Percentiles rank a stretch among this genome's conserved stretches.
Conservation (phyloP, 768 basidiomycete species). For the Agaricus subrufescens region DNA sequence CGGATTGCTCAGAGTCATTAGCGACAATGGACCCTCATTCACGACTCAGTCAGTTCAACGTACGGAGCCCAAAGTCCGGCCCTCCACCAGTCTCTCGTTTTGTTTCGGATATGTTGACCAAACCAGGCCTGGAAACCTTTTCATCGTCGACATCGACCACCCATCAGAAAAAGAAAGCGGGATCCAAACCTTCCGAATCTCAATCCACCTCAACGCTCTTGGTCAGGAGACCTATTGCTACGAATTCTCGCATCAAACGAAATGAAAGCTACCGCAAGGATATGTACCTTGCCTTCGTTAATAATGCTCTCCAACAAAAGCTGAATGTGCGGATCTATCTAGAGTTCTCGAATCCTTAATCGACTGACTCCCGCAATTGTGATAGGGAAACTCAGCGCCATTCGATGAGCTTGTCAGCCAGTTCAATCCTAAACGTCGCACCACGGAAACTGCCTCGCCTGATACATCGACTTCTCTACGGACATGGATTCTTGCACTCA, state of each 20-base stretch:
- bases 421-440: slow-evolving; percentile 51
- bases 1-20: neutral
- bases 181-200: slow-evolving; percentile 22
- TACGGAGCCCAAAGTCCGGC: slow-evolving; percentile 64
- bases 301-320: slow-evolving; percentile 76
- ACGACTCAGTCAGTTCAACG: slow-evolving; percentile 68
- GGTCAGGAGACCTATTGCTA: slow-evolving; percentile 59
- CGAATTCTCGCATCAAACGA: slow-evolving; percentile 74
- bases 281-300: slow-evolving; percentile 81
- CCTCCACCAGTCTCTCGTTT: slow-evolving; percentile 37
- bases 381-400: slow-evolving; percentile 64
- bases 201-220: slow-evolving; percentile 18
- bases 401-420: slow-evolving; percentile 90
- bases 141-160: slow-evolving; percentile 33
- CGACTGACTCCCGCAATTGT: slow-evolving; percentile 9
- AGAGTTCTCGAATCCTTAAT: neutral
- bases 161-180: slow-evolving; percentile 25
- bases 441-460: slow-evolving; percentile 16
- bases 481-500: slow-evolving; percentile 80
- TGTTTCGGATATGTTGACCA: slow-evolving; percentile 36
- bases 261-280: slow-evolving; percentile 74
- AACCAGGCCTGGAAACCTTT: slow-evolving; percentile 14
- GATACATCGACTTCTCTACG: slow-evolving; percentile 42
- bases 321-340: slow-evolving; percentile 43
- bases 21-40: slow-evolving; percentile 73